Base-by-base conservation (phyloP, 257 asterid species). In the Lithospermum erythrorhizon region DNA sequence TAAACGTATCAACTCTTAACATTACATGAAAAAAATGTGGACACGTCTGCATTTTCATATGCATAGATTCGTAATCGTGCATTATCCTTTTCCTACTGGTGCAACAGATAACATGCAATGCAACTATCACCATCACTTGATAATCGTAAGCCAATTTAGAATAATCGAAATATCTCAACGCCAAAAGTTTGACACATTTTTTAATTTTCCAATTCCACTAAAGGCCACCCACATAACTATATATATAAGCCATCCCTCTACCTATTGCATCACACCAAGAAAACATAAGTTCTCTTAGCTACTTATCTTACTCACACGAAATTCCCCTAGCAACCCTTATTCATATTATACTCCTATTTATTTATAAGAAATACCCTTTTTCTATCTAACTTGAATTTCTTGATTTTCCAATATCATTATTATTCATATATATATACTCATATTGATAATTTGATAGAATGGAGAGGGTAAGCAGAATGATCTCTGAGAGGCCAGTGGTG, bases 401-500 rank as follows among this genome's bases (percentile, higher is more conserved):
- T 14, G 20, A 5, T 14, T 49, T 49, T 49, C 21, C 9, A 16
- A 49, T 5, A 9, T 4, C 2, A 24, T 24, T 4, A 24, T 24
- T 24, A 1, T 24, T 24, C 27, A 24, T 4, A 24, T 24, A 24
- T 24, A 24, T 24, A 24, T 24, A 24, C 27, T 24, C 27, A 24
- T 24, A 51, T 16, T 15, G 2, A 32, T 32, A 32, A 32, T 51
- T 51, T 16, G n/a, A 15, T 2, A 18, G 9, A 71, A 87, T 87
- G 96, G 96, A 87, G 57, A 78, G 61, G 55, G 71, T 89, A 48
- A 77, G 61, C 73, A 75, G 75, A 71, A 78, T 89, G 79, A 94
- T 83, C 62, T 68, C 82, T 0, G 86, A 89, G 25, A 77, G 78
- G 70, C 96, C 96, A 0, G 69, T 89, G 56, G 96, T 89, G 71